These are phyloP conservation scores for Schwanniomyces etchellsii DNA, from an alignment of 1,139 yeast genomes.

Conservation along the genomic window DNA sequence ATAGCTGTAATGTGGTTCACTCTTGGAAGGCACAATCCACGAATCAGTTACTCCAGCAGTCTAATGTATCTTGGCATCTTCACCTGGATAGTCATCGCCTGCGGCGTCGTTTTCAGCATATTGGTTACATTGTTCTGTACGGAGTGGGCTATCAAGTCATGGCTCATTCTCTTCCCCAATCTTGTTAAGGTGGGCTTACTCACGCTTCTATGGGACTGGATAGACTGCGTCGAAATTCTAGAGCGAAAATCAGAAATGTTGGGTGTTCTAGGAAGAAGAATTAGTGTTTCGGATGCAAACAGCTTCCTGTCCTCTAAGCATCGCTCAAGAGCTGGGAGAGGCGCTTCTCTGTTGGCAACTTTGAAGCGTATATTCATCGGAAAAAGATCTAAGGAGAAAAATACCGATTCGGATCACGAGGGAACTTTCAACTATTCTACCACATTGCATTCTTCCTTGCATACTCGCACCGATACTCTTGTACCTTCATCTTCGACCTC, in stretches of 20 bases:
- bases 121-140: conserved; percentile 20
- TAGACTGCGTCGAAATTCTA: conserved; percentile 35
- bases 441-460: too few relatives aligned
- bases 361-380: too few relatives aligned
- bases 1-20: conserved; percentile 25
- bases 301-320: conserved; percentile 10
- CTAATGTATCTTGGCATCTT: conserved; percentile 38
- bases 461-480: too few relatives aligned
- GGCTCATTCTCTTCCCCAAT: conserved; percentile 35
- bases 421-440: too few relatives aligned
- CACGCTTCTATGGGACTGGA: conserved; percentile 50
- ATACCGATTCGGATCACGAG: too few relatives aligned
- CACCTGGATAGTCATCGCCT: conserved; percentile 25
- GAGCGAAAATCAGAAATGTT: conserved; percentile 39
- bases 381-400: too few relatives aligned
- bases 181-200: conserved; percentile 34
- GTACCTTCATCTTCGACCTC: too few relatives aligned
- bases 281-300: conserved; percentile 33
- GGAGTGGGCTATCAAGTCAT: conserved; percentile 28
- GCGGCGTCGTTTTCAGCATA: conserved; percentile 25
- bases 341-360: too few relatives aligned
- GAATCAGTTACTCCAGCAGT: conserved; percentile 27
- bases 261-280: conserved; percentile 45
- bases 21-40: conserved; percentile 21
- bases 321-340: too few relatives aligned